Conservation (phyloP, 768 basidiomycete genomes). For the Phlebiopsis gigantea region DNA sequence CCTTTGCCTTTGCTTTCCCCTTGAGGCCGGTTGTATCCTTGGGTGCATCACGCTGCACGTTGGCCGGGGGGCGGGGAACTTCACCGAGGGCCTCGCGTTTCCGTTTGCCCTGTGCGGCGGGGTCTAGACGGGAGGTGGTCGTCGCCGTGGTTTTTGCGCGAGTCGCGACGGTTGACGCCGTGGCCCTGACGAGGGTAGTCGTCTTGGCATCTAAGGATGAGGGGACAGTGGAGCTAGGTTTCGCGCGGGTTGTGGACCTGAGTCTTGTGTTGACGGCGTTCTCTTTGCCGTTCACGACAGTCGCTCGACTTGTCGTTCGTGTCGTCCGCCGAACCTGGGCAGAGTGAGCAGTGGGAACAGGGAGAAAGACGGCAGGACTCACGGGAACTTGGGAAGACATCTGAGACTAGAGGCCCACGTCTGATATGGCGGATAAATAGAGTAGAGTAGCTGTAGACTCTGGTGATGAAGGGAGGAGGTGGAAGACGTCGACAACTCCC, state of each 20-base stretch:
- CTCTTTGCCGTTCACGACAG: slow-evolving; percentile 58
- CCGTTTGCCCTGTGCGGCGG: slow-evolving; percentile 52
- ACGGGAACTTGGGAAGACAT: slow-evolving; percentile 46
- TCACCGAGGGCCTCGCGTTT: slow-evolving; percentile 76
- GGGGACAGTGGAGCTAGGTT: slow-evolving; percentile 41
- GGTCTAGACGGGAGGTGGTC: slow-evolving; percentile 41
- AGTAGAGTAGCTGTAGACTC: slow-evolving; percentile 3
- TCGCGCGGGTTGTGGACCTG: slow-evolving; percentile 56
- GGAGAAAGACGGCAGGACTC: slow-evolving; percentile 15
- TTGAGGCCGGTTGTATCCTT: slow-evolving; percentile 36
- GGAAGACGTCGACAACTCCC: slow-evolving; percentile 3
- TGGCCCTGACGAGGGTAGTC: slow-evolving; percentile 34
- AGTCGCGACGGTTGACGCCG: slow-evolving; percentile 45
- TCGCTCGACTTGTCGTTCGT: slow-evolving; percentile 43
- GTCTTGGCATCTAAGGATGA: slow-evolving; percentile 25
- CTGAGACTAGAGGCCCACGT: slow-evolving; percentile 10
- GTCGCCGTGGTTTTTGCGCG: slow-evolving; percentile 43
- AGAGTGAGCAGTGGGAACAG: background rate
- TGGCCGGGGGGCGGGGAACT: slow-evolving; percentile 55
- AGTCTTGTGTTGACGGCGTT: slow-evolving; percentile 64
- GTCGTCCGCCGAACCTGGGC: slow-evolving; percentile 60
- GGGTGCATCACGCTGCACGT: slow-evolving; percentile 27
- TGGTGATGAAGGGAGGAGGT: slow-evolving; percentile 4
- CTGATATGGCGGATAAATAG: slow-evolving; percentile 9
- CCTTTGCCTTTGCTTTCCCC: slow-evolving; percentile 46